These are phyloP conservation scores for Drechmeria coniospora DNA, from an alignment of 2,329 filamentous ascomycete genomes.

Conservation along the genomic window DNA sequence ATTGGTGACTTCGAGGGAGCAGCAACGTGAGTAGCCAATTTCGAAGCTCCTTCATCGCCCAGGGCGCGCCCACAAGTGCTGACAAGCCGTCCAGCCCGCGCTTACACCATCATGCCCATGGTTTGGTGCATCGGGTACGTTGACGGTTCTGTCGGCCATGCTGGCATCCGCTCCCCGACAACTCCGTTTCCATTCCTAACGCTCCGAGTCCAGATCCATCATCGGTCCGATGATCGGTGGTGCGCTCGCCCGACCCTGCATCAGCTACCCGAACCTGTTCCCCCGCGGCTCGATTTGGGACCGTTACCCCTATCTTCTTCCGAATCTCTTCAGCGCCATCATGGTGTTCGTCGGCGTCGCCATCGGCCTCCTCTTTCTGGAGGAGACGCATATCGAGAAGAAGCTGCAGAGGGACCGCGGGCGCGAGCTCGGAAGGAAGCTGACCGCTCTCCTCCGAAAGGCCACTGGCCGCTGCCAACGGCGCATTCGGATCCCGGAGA, in stretches of 20 bases:
- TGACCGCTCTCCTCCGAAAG: constrained; percentile 32
- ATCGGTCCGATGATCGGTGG: constrained; percentile 86
- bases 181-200: no score
- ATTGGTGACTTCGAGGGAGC: constrained; percentile 80
- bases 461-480: constrained; percentile 18
- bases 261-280: constrained; percentile 66
- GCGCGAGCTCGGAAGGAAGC: constrained; percentile 57
- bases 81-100: constrained; percentile 44
- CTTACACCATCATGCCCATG: constrained; percentile 95
- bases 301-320: constrained; percentile 74
- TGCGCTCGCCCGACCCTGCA: constrained; percentile 71
- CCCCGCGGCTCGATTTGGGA: constrained; percentile 64
- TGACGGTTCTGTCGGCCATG: not conserved
- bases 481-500: constrained; percentile 31
- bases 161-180: constrained; percentile 8
- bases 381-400: constrained; percentile 82
- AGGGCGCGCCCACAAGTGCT: constrained; percentile 10
- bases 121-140: constrained; percentile 87
- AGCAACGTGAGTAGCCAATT: constrained; percentile 53
- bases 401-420: constrained; percentile 64
- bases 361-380: constrained; percentile 72
- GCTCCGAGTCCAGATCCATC: constrained; percentile 69
- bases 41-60: not conserved
- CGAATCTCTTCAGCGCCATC: constrained; percentile 78
- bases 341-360: constrained; percentile 62